Percentiles rank a stretch among this genome's conserved stretches.
Evolutionary conservation across 768 basidiomycete genomes (phyloP).

Genomic region (Mycena pura): DNA sequence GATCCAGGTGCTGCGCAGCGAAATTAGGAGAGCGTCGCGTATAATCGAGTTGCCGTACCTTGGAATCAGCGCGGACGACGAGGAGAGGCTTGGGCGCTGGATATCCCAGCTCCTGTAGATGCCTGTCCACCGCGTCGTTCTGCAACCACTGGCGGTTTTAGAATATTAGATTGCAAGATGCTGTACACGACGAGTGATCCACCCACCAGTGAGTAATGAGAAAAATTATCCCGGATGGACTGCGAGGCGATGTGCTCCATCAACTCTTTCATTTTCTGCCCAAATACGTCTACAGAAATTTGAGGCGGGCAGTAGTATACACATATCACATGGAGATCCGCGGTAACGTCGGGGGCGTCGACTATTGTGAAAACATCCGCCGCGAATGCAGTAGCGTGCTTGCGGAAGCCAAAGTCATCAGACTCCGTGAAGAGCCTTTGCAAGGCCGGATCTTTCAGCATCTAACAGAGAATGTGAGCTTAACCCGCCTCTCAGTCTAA

Average conservation of each 20-base stretch:
- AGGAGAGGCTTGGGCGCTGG: slow-evolving; percentile 13
- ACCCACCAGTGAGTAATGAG: slow-evolving; percentile 12
- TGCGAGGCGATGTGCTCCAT: slow-evolving; percentile 11
- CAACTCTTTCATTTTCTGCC: slow-evolving; percentile 8
- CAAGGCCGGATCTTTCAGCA: slow-evolving; percentile 17
- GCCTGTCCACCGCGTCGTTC: slow-evolving; percentile 14
- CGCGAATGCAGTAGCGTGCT: slow-evolving; percentile 13
- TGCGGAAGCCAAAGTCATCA: slow-evolving; percentile 19
- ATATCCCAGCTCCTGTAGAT: slow-evolving; percentile 15
- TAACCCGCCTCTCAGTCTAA: background rate
- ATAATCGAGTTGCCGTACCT: slow-evolving; percentile 7
- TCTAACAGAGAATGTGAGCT: slow-evolving; percentile 6
- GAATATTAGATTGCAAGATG: background rate
- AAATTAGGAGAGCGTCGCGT: background rate
- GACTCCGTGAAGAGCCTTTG: slow-evolving; percentile 11
- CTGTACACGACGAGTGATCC: background rate
- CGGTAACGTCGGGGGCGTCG: background rate
- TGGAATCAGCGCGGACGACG: slow-evolving; percentile 14
- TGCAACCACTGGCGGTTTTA: slow-evolving; percentile 9
- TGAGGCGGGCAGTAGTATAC: slow-evolving; percentile 9
- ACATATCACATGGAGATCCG: slow-evolving; percentile 7
- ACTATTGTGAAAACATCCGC: slow-evolving; percentile 11
- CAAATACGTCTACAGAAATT: slow-evolving; percentile 4
- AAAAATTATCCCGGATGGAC: slow-evolving; percentile 4
- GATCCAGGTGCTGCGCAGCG: slow-evolving; percentile 12